Conservation (phyloP, 2,329 filamentous ascomycete genomes). For the Botrytis fabae region DNA sequence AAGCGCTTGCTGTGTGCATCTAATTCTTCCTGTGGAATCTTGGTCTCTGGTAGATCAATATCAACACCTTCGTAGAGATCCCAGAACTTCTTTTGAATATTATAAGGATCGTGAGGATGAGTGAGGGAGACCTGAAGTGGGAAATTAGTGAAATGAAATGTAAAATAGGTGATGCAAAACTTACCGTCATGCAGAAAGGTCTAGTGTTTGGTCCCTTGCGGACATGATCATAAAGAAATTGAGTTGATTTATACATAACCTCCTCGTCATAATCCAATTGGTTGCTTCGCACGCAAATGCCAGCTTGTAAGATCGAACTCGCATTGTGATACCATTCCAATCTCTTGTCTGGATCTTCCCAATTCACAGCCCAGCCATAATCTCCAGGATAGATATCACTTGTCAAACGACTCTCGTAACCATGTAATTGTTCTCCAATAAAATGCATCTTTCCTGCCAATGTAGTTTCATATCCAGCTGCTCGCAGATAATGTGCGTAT, state of each 20-base stretch:
- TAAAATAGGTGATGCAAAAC: background rate
- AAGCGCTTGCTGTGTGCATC: conserved; percentile 86
- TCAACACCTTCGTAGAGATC: conserved; percentile 87
- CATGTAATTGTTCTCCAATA: conserved; percentile 90
- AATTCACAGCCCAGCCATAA: conserved; percentile 93
- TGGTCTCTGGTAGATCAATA: conserved; percentile 77
- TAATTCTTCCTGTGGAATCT: conserved; percentile 76
- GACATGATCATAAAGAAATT: conserved; percentile 89
- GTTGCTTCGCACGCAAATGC: conserved; percentile 85
- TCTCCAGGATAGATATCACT: conserved; percentile 94
- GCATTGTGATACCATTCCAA: conserved; percentile 97
- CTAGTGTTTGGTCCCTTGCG: conserved; percentile 71
- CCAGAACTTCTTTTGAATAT: conserved; percentile 92
- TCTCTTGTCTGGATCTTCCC: conserved; percentile 83
- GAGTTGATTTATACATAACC: conserved; percentile 77
- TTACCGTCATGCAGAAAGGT: conserved; percentile 77
- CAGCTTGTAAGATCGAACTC: conserved; percentile 87
- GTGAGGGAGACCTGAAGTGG: conserved; percentile 67
- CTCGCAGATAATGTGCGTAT: conserved; percentile 87
- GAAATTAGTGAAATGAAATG: background rate
- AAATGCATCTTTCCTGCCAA: conserved; percentile 98
- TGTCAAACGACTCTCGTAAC: conserved; percentile 90
- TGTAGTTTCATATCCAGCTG: conserved; percentile 83
- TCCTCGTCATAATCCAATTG: conserved; percentile 96
- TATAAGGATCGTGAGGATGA: conserved; percentile 93